These are phyloP conservation scores for Dalechampia spathulata DNA, from an alignment of 441 rosid species.

Conservation along the genomic window DNA sequence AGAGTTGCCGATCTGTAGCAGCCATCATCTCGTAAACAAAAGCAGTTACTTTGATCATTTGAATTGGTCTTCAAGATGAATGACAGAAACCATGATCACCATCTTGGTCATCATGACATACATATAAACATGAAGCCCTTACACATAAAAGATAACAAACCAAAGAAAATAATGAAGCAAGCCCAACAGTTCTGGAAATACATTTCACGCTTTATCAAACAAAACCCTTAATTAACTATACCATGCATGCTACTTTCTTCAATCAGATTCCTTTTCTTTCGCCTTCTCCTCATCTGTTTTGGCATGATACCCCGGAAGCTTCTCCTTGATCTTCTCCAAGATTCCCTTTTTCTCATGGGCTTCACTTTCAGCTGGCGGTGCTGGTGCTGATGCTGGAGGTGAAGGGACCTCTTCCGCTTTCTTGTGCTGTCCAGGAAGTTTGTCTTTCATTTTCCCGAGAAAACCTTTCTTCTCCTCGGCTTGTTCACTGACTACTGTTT, in stretches of 20 bases:
- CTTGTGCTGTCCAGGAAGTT: slow-evolving; percentile 49
- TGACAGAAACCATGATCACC: too few relatives aligned
- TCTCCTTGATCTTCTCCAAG: slow-evolving; percentile 80
- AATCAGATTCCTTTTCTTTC: slow-evolving; percentile 24
- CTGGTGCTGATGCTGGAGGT: slow-evolving; percentile 8
- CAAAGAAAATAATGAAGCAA: too few relatives aligned
- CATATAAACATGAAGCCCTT: too few relatives aligned
- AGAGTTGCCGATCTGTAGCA: too few relatives aligned
- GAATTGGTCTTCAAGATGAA: too few relatives aligned
- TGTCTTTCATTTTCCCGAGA: slow-evolving; percentile 61
- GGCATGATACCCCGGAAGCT: slow-evolving; percentile 62
- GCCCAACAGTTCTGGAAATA: too few relatives aligned
- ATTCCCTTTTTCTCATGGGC: slow-evolving; percentile 63
- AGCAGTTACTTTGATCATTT: too few relatives aligned
- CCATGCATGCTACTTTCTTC: background rate
- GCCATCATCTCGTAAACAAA: too few relatives aligned
- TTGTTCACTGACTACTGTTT: background rate
- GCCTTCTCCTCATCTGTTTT: slow-evolving; percentile 39
- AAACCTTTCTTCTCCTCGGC: slow-evolving; percentile 61
- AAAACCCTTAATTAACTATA: too few relatives aligned
- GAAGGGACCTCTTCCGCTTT: slow-evolving; percentile 40
- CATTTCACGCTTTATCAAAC: too few relatives aligned
- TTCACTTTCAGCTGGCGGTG: slow-evolving; percentile 26
- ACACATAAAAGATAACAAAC: too few relatives aligned
- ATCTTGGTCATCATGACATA: too few relatives aligned